phyloP scores from a whole-genome alignment of 2,329 filamentous ascomycete species.

The Aspergillus pseudonomiae region DNA sequence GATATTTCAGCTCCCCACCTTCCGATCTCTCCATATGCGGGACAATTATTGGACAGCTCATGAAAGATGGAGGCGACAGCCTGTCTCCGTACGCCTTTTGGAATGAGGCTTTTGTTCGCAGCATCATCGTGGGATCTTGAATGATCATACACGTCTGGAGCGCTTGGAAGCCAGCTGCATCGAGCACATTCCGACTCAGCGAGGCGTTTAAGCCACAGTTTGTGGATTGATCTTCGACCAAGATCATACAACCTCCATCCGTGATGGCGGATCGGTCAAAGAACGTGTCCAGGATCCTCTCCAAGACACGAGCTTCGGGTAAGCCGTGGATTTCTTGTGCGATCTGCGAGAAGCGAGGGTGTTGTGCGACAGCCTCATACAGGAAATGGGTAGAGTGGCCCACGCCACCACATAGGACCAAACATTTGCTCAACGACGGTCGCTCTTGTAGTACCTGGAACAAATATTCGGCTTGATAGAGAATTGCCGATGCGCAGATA shows the following conservation, averaged over 20 bases:
- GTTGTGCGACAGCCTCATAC: conserved; percentile 43
- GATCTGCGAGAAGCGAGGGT: conserved; percentile 35
- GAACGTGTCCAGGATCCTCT: conserved; percentile 42
- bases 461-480: neutral
- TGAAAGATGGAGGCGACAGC: conserved; percentile 24
- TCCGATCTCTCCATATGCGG: conserved; percentile 17
- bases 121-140: conserved; percentile 53
- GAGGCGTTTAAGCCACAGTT: conserved; percentile 52
- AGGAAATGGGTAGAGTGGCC: conserved; percentile 50
- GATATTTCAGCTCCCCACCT: conserved; percentile 11
- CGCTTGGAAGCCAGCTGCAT: conserved; percentile 26
- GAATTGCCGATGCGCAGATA: neutral
- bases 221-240: conserved; percentile 50
- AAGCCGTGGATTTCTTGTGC: conserved; percentile 33
- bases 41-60: conserved; percentile 26
- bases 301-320: conserved; percentile 46
- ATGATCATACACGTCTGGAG: conserved; percentile 39
- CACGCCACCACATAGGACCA: conserved; percentile 50
- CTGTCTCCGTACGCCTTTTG: conserved; percentile 38
- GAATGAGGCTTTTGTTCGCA: conserved; percentile 47
- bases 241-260: conserved; percentile 32
- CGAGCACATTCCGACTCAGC: conserved; percentile 40
- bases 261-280: conserved; percentile 29
- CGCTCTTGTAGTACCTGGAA: neutral
- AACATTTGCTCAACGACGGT: conserved; percentile 22